These are phyloP conservation scores for Blastomyces percursus DNA, from an alignment of 2,329 filamentous ascomycete species.

Conservation along the genomic window DNA sequence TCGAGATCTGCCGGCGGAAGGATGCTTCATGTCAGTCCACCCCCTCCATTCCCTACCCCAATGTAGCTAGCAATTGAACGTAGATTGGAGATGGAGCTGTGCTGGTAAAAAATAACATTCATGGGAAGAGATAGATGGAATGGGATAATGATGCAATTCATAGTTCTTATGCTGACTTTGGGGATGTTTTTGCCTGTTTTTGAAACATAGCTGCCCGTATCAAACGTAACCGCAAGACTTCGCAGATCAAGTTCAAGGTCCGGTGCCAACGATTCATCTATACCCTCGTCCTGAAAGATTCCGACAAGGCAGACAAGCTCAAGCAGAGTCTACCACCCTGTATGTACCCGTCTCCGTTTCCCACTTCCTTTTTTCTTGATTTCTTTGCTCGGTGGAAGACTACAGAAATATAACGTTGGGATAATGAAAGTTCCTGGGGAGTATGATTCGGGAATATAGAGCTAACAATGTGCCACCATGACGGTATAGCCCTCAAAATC, in stretches of 20 bases:
- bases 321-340: slow-evolving; percentile 97
- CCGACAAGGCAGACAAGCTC: slow-evolving; percentile 99
- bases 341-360: slow-evolving; percentile 44
- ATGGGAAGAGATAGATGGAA: neutral
- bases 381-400: neutral
- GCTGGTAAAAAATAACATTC: neutral
- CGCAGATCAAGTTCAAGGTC: slow-evolving; percentile 99
- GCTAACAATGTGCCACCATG: slow-evolving; percentile 1
- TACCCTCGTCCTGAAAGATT: slow-evolving; percentile 96
- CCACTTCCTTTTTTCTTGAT: neutral
- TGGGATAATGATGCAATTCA: neutral
- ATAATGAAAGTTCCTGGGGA: neutral
- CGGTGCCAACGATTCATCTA: slow-evolving; percentile 94
- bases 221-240: slow-evolving; percentile 87
- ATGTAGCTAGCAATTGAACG: neutral
- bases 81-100: neutral
- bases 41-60: slow-evolving; percentile 9
- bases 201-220: slow-evolving; percentile 62
- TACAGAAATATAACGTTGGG: neutral
- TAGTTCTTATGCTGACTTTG: neutral
- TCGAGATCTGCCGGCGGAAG: slow-evolving; percentile 99
- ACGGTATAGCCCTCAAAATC: slow-evolving; percentile 33
- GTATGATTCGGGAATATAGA: neutral
- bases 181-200: neutral
- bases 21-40: slow-evolving; percentile 84